Conservation (phyloP, 371 early-diverging fungal genomes). For the Massospora cicadina region DNA sequence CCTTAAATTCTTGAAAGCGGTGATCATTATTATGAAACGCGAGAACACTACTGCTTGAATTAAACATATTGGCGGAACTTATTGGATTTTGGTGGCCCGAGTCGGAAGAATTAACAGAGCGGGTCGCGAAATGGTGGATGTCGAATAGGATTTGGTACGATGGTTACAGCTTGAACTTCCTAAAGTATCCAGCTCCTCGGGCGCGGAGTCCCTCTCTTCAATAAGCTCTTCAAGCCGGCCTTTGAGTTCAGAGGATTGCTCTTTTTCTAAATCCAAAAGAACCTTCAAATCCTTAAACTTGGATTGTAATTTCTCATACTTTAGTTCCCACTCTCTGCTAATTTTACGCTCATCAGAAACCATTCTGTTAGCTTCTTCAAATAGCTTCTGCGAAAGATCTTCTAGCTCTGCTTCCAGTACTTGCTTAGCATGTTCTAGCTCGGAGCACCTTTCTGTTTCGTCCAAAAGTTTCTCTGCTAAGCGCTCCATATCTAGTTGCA, state of each 20-base stretch:
- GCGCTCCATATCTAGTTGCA: constrained; percentile 28
- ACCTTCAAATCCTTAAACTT: constrained; percentile 1
- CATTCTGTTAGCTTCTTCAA: constrained; percentile 65
- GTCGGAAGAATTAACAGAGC: background rate
- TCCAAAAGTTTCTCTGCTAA: constrained; percentile 55
- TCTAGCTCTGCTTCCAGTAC: constrained; percentile 58
- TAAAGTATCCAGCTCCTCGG: background rate
- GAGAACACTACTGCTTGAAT: background rate
- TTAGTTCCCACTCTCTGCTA: background rate
- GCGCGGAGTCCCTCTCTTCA: background rate
- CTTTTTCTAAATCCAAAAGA: constrained; percentile 6
- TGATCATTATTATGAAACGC: background rate
- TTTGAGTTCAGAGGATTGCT: constrained; percentile 3
- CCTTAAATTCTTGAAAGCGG: constrained; percentile 9
- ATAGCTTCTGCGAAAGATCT: constrained; percentile 46
- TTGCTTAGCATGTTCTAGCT: constrained; percentile 46
- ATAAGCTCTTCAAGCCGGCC: background rate
- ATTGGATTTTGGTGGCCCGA: too few species aligned
- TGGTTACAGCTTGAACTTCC: background rate
- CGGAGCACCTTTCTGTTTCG: constrained; percentile 43
- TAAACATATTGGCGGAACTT: background rate
- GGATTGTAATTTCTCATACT: background rate
- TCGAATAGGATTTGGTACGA: background rate
- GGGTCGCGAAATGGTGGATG: background rate
- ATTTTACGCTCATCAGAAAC: constrained; percentile 39